These are phyloP conservation scores for Pseudonitzschia multistriata DNA, from an alignment of 108 stramenopile genomes.

Conservation along the genomic window DNA sequence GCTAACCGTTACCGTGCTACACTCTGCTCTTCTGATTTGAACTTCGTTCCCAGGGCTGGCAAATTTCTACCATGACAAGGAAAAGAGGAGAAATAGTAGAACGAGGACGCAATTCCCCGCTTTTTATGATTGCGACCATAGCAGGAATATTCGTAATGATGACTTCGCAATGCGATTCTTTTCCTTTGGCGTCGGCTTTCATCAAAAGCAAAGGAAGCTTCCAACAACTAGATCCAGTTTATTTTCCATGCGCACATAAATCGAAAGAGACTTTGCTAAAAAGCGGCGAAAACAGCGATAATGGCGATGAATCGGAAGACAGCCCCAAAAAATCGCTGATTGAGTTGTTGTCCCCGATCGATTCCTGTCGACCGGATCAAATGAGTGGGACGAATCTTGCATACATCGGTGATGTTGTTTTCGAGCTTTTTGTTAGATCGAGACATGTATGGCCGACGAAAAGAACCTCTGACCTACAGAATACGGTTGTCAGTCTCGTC, in stretches of 20 bases:
- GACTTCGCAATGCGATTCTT: neutral
- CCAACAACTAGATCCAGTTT: neutral
- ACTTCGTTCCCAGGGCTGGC: too few relatives aligned
- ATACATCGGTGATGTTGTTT: conserved; percentile 84
- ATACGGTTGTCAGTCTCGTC: conserved; percentile 61
- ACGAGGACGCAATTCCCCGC: neutral
- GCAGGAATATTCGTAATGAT: neutral
- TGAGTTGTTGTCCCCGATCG: conserved; percentile 26
- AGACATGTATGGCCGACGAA: conserved; percentile 77
- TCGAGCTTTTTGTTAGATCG: conserved; percentile 76
- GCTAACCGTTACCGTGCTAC: too few relatives aligned
- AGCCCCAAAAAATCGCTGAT: conserved; percentile 20
- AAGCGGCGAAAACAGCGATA: neutral
- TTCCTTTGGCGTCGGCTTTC: neutral
- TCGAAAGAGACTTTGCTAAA: neutral
- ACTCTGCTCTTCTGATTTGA: too few relatives aligned
- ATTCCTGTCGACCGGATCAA: conserved; percentile 48
- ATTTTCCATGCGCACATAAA: neutral
- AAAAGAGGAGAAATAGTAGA: neutral
- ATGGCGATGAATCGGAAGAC: conserved; percentile 1
- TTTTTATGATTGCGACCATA: neutral
- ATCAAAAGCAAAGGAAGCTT: neutral
- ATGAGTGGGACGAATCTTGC: conserved; percentile 81
- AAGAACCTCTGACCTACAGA: conserved; percentile 72
- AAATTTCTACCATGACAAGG: neutral